Base-by-base conservation (phyloP, 305 asterid species). In the Striga hermonthica region DNA sequence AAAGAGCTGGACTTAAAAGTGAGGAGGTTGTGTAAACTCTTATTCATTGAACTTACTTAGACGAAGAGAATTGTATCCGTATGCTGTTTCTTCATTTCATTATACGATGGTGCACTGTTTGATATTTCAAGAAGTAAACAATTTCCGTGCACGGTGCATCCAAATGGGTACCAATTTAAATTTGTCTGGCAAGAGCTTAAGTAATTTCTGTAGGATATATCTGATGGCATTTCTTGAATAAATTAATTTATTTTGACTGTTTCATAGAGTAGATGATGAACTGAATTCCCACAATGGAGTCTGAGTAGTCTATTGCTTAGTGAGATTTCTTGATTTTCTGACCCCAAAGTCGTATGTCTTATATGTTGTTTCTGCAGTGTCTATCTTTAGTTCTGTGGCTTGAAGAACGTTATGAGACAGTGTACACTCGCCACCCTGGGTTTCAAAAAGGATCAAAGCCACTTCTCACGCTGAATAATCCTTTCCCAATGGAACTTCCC, bases 401-500 rank as follows among this genome's bases (percentile, higher is more conserved):
- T 39, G 95, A 90, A 80, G 98, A 92, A 52, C 97, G 98, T 44
- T 92, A 84, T 43, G 90, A 90, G 76, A 87, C 89, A 35, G 86
- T 90, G 34, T 92, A 92, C 69, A 86, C 82, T 7, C 85, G 83
- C 37, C 98, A 92, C 71, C 98, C 98, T 15, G 97, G 95, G 78
- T 92, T 90, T 48, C 97, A 87, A 57, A 82, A 87, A 77, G 97
- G 96, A 31, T 78, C 91, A 2, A 90, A 83, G 77, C 93, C 96
- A 31, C 83, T 90, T 62, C 79, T 87, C 65, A 66, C 95, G n/a
- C 89, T 90, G 31, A 96, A 93, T 68, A 90, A 86, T 76, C 95
- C 99, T 35, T 93, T 90, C 79, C 99, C 99, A 10, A 65, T 84
- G 84, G 90, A 88, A 69, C 97, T 93, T 75, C 99, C 99, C 0